Evolutionary conservation across 2,329 filamentous ascomycete genomes (phyloP), one percentile per base, ranked within the genome.

Genomic region (Albifimbria verrucaria): DNA sequence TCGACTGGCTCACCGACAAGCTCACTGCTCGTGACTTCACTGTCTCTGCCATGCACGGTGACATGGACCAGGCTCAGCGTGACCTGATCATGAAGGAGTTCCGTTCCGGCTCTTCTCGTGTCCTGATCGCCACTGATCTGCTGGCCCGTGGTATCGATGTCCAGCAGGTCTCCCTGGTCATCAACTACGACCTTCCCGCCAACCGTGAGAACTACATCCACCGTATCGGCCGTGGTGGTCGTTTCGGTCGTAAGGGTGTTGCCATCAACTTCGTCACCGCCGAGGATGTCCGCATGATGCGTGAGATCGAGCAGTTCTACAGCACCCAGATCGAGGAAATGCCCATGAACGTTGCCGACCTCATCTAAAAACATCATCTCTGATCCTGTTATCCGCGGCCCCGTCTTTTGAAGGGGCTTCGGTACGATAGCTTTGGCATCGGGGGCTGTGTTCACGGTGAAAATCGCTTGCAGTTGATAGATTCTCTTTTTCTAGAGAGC

Each of bases 151-250:
- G 94, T 88, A 99, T 99, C 78, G 94, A 99, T 77, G 94, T 99
- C 69, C 94, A 99, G 83, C 94, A 99, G 81, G 94, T 99, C 58
- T 97, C 93, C 55, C 83, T 99, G 73, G 94, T 99, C 80, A 99
- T 99, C 86, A 99, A 99, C 88, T 99, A 99, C 80, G 94, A 99
- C 75, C 83, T 99, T 53, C 94, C 94, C 64, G 90, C 92, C 77
- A 97, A 97, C 86, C 92, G 93, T 70, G 94, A 99, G 83, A 99
- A 97, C 86, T 99, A 99, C 86, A 99, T 99, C 72, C 94, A 99
- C 81, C 90, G 94, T 74, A 99, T 99, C 71, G 94, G 94, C 85
- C 93, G 94, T 87, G 92, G 92, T 81, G 94, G 94, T 80, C 92
- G 94, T 83, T 99, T 99, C 82, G 94, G 94, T 77, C 92, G 94